A percentile compares a stretch with the other conserved stretches of the same genome.
phyloP scores from a whole-genome alignment of 352 stramenopile genomes.

The Thraustotheca clavata region DNA sequence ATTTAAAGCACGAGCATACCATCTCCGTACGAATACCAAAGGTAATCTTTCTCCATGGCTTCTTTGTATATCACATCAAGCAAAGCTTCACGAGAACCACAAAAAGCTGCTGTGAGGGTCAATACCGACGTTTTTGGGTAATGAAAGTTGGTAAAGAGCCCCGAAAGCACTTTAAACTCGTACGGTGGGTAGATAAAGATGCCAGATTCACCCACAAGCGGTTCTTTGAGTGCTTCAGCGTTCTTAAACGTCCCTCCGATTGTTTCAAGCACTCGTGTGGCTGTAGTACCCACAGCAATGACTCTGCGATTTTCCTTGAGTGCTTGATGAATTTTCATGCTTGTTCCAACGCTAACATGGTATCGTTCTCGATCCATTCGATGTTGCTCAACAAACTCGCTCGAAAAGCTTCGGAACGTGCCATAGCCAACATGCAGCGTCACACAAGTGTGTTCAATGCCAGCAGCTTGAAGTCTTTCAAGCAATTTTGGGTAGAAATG shows the following conservation, averaged over 20 bases:
- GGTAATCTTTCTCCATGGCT: slow-evolving; percentile 12
- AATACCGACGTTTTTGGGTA: slow-evolving; percentile 22
- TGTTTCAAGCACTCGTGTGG: slow-evolving; percentile 18
- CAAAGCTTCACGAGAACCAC: background rate
- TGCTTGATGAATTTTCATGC: slow-evolving; percentile 7
- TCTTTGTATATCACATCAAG: slow-evolving; percentile 21
- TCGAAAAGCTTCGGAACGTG: slow-evolving; percentile 20
- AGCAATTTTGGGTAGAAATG: slow-evolving; percentile 18
- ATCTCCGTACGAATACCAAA: slow-evolving; percentile 22
- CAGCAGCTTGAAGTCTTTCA: background rate
- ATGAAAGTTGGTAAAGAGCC: slow-evolving; percentile 21
- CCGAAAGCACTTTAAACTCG: slow-evolving; percentile 17
- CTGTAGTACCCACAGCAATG: slow-evolving; percentile 15
- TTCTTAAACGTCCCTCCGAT: background rate
- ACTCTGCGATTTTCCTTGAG: slow-evolving; percentile 5
- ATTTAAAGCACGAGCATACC: slow-evolving; percentile 19
- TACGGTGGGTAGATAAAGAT: slow-evolving; percentile 22
- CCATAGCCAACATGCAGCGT: slow-evolving; percentile 18
- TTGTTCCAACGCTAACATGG: slow-evolving; percentile 3
- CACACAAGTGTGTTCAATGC: slow-evolving; percentile 16
- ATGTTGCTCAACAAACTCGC: slow-evolving; percentile 20
- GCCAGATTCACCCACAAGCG: slow-evolving; percentile 2
- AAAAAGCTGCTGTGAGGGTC: slow-evolving; percentile 15
- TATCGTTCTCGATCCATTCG: slow-evolving; percentile 20
- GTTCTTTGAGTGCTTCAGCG: background rate